Evolutionary conservation across 345 rosid genomes (phyloP), one percentile per base, ranked within the genome.

Genomic region (Lepidium aucheri): DNA sequence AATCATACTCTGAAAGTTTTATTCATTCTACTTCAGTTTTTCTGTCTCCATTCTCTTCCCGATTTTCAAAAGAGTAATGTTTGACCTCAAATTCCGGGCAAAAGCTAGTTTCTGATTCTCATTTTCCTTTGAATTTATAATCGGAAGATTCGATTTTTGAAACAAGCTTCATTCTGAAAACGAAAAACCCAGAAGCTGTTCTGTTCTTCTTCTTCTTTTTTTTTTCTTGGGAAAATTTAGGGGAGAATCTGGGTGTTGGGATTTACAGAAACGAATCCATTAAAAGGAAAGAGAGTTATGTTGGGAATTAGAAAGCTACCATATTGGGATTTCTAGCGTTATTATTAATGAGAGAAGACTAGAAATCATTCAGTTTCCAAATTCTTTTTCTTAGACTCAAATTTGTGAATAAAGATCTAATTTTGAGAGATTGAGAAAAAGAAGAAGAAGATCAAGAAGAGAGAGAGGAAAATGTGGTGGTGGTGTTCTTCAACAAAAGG

Each of bases 401-500:
- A 38, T 38, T 16, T 52, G 22, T 12, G 24, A 20, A 58, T 66
- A 60, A 53, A 73, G 35, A 59, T 59, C 41, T 52, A 3, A 34
- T 13, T 44, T 52, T 34, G 22, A 65, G 60, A 41, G 68, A 51
- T 35, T 38, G 39, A 41, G 41, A 17, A 55, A 34, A 17, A 55
- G 63, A 69, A 50, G 47, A 33, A 11, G 14, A 46, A 8, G 7
- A n/a, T 51, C 40, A 43, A 47, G 49, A 28, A 49, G 52, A 15
- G 28, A 50, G 5, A 3, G 4, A 4, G 65, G 67, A 50, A 11
- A 66, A 73, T 60, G 72, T 66, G 72, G 77, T 74, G 77, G 77
- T 74, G 77, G 77, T 74, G 32, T 35, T 67, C 77, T 28, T 73
- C 73, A 45, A 5, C 58, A 0, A 73, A 67, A 38, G 77, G 77